Percentiles rank a stretch among this genome's conserved stretches.
These are phyloP conservation scores for Dalbergia cultrata DNA, from an alignment of 306 rosid genomes.

Conservation along the genomic window DNA sequence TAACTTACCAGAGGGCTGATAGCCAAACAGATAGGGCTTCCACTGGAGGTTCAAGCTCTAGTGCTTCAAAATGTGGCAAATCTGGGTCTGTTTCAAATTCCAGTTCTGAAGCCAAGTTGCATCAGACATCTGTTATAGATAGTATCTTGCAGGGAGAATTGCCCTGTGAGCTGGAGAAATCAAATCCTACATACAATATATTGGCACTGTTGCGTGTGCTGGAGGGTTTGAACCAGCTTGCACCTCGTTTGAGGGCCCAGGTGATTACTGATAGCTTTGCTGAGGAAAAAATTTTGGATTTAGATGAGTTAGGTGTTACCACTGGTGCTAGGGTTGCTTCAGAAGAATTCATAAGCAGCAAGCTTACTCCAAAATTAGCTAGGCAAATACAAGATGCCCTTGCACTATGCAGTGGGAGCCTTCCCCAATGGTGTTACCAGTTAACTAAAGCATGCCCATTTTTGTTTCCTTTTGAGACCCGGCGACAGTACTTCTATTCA, in stretches of 20 bases:
- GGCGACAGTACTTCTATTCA: constrained; percentile 95
- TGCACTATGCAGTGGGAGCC: constrained; percentile 99
- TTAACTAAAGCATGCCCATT: constrained; percentile 98
- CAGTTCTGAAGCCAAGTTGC: constrained; percentile 66
- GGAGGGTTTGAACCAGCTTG: constrained; percentile 96
- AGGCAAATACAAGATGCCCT: constrained; percentile 99
- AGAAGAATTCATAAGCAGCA: constrained; percentile 90
- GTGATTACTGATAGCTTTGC: constrained; percentile 78
- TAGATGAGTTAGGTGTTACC: constrained; percentile 67
- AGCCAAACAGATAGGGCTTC: constrained; percentile 72
- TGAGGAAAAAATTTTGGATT: constrained; percentile 65
- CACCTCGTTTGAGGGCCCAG: constrained; percentile 86
- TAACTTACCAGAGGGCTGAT: constrained; percentile 91
- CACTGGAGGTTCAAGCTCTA: constrained; percentile 73
- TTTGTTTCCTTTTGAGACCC: constrained; percentile 95
- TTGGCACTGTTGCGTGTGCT: constrained; percentile 87
- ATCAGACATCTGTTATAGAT: constrained; percentile 81
- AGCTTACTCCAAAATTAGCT: constrained; percentile 97
- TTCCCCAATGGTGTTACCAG: constrained; percentile 98
- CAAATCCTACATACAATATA: constrained; percentile 87
- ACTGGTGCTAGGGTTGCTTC: constrained; percentile 68
- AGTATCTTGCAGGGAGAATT: constrained; percentile 95
- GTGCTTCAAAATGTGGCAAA: constrained; percentile 69
- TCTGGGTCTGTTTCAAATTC: constrained; percentile 66
- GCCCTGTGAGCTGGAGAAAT: constrained; percentile 95